Base-by-base conservation (phyloP, 257 asterid genomes). In the Phtheirospermum japonicum region DNA sequence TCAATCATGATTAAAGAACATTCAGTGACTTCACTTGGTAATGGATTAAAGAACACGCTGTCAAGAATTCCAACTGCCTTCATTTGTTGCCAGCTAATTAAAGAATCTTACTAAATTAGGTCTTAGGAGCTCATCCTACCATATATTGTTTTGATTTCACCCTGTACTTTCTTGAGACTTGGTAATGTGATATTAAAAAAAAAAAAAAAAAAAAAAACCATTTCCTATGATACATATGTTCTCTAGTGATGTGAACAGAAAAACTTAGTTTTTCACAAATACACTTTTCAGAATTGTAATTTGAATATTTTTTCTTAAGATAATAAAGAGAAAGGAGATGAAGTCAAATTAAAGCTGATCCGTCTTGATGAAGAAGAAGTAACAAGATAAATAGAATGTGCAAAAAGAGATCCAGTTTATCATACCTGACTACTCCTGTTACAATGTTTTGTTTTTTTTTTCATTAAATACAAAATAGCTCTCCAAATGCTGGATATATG, bases 101-200 rank as follows among this genome's bases (percentile, higher is more conserved):
- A 1, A 23, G 28, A n/a, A n/a, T n/a, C 3, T 23, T 23, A 34
- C 26, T 45, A 49, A 49, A 50, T 26, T 50, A n/a, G n/a, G n/a
- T 43, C 46, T n/a, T 60, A 26, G 48, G 59, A 36, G 53, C 20
- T 14, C 31, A 31, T 16, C 67, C 17, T 58, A 52, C 32, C 34
- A 32, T 36, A 1, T 23, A 51, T 26, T 59, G 28, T 59, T 66
- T 59, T 49, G 39, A 12, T 49, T 66, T 72, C n/a, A 23, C 50
- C n/a, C n/a, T 71, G 32, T 17, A 57, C 33, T 8, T 14, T 31
- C 46, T 17, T 20, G 23, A 20, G 48, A 23, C 28, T 23, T 64
- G 32, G 42, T 31, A 34, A 52, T 45, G 34, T 53, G 54, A 45
- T 59, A 16, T 33, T 11, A 26, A 14, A 42, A 36, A 37, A 43